These are phyloP conservation scores for Chenopodium suecicum DNA, from an alignment of 148 eudicot genomes.

Conservation along the genomic window DNA sequence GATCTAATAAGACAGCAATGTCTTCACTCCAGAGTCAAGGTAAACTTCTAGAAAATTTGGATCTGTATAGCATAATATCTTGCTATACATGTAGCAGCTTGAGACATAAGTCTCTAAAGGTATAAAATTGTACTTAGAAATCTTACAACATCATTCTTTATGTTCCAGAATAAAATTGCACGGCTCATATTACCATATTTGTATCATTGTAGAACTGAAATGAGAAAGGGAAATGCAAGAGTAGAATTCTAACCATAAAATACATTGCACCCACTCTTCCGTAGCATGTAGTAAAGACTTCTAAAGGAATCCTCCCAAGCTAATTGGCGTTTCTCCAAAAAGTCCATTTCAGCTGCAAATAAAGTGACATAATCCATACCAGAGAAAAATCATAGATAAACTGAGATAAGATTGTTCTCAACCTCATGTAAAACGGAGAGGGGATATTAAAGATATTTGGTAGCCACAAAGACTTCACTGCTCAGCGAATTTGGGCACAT, in stretches of 20 bases:
- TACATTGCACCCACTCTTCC: slow-evolving; percentile 66
- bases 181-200: background rate
- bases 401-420: background rate
- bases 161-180: background rate
- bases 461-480: background rate
- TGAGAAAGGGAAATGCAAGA: slow-evolving; percentile 5
- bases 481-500: slow-evolving; percentile 10
- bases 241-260: slow-evolving; percentile 69
- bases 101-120: background rate
- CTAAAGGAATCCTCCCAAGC: slow-evolving; percentile 97
- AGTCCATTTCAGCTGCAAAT: slow-evolving; percentile 65
- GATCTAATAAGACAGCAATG: background rate
- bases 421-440: background rate
- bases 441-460: background rate
- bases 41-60: background rate
- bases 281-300: slow-evolving; percentile 79
- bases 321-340: slow-evolving; percentile 68
- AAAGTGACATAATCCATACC: background rate
- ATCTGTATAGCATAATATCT: background rate
- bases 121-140: background rate
- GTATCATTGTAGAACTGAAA: background rate
- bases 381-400: slow-evolving; percentile 7
- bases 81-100: background rate
- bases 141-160: background rate
- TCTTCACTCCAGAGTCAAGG: background rate